Conservation (phyloP, 768 basidiomycete genomes). For the Mycena alexandri region DNA sequence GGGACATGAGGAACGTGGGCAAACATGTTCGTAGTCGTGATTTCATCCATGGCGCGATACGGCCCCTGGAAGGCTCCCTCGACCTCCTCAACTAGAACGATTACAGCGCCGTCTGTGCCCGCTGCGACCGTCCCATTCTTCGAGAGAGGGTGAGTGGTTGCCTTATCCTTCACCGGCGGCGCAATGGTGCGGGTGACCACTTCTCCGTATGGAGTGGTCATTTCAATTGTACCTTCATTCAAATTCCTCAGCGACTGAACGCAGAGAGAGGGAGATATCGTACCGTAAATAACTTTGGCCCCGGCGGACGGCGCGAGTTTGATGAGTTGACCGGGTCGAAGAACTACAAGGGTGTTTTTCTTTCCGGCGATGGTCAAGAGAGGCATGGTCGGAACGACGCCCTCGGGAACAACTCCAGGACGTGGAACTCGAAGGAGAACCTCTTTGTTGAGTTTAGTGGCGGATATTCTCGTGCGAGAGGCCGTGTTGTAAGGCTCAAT, state of each 20-base stretch:
- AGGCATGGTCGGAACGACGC: slow-evolving; percentile 24
- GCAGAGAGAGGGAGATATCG: background rate
- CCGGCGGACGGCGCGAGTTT: slow-evolving; percentile 23
- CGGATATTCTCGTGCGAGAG: background rate
- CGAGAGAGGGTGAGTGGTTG: slow-evolving; percentile 1
- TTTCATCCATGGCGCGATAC: slow-evolving; percentile 40
- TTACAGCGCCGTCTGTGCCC: slow-evolving; percentile 10
- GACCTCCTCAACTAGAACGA: slow-evolving; percentile 28
- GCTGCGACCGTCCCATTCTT: background rate
- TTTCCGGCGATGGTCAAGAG: slow-evolving; percentile 37
- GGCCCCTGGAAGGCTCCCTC: slow-evolving; percentile 29
- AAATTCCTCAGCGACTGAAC: slow-evolving; percentile 6
- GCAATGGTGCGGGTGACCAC: slow-evolving; percentile 18
- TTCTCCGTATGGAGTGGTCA: background rate
- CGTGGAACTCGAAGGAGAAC: slow-evolving; percentile 39
- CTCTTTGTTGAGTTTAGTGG: slow-evolving; percentile 38
- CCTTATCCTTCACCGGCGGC: slow-evolving; percentile 4
- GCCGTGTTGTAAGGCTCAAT: slow-evolving; percentile 1
- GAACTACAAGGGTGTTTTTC: slow-evolving; percentile 38
- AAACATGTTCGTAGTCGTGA: slow-evolving; percentile 34
- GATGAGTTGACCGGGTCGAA: slow-evolving; percentile 28
- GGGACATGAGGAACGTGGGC: slow-evolving; percentile 23
- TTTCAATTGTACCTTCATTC: slow-evolving; percentile 2
- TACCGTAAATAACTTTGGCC: slow-evolving; percentile 41
- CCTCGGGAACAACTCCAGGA: slow-evolving; percentile 29